phyloP scores from a whole-genome alignment of 441 rosid species.

The Eutrema salsugineum region DNA sequence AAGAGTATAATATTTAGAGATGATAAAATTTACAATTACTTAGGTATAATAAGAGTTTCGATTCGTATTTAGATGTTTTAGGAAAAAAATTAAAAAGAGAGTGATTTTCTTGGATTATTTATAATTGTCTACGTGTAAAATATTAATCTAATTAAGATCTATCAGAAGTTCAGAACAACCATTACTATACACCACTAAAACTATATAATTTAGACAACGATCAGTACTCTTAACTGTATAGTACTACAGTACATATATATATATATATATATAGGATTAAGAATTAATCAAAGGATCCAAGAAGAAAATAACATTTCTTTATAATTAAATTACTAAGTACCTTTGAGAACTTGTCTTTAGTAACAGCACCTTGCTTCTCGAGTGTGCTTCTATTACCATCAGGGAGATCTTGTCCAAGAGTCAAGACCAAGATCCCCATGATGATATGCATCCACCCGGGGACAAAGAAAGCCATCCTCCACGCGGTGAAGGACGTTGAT shows the following conservation, averaged over 20 bases:
- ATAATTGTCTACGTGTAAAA: background rate
- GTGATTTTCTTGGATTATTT: background rate
- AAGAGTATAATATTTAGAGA: background rate
- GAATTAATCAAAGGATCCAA: slow-evolving; percentile 17
- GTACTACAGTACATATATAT: no score
- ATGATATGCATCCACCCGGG: slow-evolving; percentile 73
- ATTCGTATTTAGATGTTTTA: background rate
- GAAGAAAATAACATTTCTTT: background rate
- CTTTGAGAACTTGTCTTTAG: slow-evolving; percentile 74
- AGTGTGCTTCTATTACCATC: slow-evolving; percentile 69
- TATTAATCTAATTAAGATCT: background rate
- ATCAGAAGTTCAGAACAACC: slow-evolving; percentile 1
- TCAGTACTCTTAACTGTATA: background rate
- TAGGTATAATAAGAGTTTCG: background rate
- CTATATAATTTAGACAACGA: background rate
- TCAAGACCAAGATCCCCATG: slow-evolving; percentile 66
- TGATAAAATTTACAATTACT: background rate
- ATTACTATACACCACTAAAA: background rate
- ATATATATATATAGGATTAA: background rate
- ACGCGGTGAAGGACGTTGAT: slow-evolving; percentile 74
- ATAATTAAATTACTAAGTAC: slow-evolving; percentile 19
- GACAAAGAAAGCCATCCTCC: slow-evolving; percentile 89
- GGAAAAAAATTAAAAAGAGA: background rate
- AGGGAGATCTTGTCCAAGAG: slow-evolving; percentile 84
- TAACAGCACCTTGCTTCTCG: slow-evolving; percentile 65